These are phyloP conservation scores for Tetracentron sinense DNA, from an alignment of 164 flowering plant genomes.

Conservation along the genomic window DNA sequence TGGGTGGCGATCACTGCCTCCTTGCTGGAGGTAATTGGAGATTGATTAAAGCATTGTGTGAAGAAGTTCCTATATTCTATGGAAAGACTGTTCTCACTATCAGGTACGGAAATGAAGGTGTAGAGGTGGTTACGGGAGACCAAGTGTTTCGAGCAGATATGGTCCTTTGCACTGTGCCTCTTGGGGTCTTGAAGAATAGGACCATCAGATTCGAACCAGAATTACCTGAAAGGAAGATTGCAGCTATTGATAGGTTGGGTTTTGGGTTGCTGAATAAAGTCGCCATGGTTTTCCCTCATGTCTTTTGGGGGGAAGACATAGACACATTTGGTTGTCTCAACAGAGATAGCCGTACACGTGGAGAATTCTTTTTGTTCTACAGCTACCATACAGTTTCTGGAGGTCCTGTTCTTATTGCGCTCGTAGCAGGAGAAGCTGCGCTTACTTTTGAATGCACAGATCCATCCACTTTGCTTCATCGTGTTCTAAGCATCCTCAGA, in stretches of 20 bases:
- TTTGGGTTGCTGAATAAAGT: slow-evolving; percentile 93
- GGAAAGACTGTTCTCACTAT: slow-evolving; percentile 64
- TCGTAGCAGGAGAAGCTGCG: slow-evolving; percentile 97
- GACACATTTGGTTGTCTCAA: slow-evolving; percentile 88
- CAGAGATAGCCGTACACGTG: slow-evolving; percentile 46
- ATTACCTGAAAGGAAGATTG: slow-evolving; percentile 70
- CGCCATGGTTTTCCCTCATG: slow-evolving; percentile 84
- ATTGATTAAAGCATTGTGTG: slow-evolving; percentile 69
- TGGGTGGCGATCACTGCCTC: slow-evolving; percentile 98
- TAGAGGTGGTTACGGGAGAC: slow-evolving; percentile 65
- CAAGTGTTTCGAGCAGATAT: slow-evolving; percentile 81
- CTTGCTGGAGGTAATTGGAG: slow-evolving; percentile 90
- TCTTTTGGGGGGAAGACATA: slow-evolving; percentile 91
- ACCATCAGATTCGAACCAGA: slow-evolving; percentile 75
- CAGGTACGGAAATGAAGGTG: slow-evolving; percentile 67
- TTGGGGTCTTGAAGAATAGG: slow-evolving; percentile 76
- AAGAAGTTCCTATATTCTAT: slow-evolving; percentile 71
- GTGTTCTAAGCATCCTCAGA: slow-evolving; percentile 67
- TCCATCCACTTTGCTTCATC: slow-evolving; percentile 55
- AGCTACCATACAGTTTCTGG: slow-evolving; percentile 92
- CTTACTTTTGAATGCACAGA: slow-evolving; percentile 61
- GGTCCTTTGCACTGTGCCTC: slow-evolving; percentile 90
- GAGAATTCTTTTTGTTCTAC: slow-evolving; percentile 89
- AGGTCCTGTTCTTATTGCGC: slow-evolving; percentile 74
- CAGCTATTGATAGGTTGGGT: slow-evolving; percentile 81